A percentile compares a stretch with the other conserved stretches of the same genome.
These are phyloP conservation scores for Paratinospora sagittata DNA, from an alignment of 164 flowering plant genomes.

Conservation along the genomic window DNA sequence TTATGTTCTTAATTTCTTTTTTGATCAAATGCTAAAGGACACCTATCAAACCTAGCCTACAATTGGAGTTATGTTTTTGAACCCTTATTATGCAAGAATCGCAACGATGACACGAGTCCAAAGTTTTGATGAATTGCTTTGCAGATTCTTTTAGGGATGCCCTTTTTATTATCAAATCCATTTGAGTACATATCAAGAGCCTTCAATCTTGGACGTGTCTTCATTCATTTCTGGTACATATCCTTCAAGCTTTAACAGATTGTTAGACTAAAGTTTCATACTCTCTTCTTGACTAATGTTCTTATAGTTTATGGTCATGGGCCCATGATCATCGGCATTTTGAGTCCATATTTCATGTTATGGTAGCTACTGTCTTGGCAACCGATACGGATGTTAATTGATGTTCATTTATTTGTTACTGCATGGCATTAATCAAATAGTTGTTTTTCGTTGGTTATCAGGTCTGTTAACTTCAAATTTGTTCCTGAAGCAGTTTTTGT, in stretches of 20 bases:
- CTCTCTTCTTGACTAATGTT: too few species aligned
- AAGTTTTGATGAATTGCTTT: constrained; percentile 26
- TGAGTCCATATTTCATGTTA: not conserved
- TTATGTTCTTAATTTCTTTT: too few species aligned
- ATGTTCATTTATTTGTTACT: not conserved
- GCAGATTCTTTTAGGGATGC: constrained; percentile 83
- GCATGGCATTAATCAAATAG: not conserved
- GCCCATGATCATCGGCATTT: not conserved
- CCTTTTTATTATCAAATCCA: constrained; percentile 74
- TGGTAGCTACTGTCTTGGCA: not conserved
- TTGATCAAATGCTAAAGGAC: too few species aligned
- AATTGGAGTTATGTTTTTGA: too few species aligned
- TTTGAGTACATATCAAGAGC: constrained; percentile 71
- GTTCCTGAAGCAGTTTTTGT: constrained; percentile 72
- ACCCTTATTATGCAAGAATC: too few species aligned
- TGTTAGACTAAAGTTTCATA: not conserved
- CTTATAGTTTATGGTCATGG: too few species aligned
- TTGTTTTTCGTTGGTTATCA: constrained; percentile 24
- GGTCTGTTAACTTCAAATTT: constrained; percentile 98
- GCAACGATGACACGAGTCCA: not conserved
- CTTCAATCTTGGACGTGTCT: constrained; percentile 95
- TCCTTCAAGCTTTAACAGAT: constrained; percentile 5
- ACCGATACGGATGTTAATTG: not conserved
- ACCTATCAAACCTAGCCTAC: too few species aligned
- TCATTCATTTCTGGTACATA: constrained; percentile 89